Evolutionary conservation across 1,284 basidiomycete species (phyloP).

Genomic region (Malassezia obtusa): DNA sequence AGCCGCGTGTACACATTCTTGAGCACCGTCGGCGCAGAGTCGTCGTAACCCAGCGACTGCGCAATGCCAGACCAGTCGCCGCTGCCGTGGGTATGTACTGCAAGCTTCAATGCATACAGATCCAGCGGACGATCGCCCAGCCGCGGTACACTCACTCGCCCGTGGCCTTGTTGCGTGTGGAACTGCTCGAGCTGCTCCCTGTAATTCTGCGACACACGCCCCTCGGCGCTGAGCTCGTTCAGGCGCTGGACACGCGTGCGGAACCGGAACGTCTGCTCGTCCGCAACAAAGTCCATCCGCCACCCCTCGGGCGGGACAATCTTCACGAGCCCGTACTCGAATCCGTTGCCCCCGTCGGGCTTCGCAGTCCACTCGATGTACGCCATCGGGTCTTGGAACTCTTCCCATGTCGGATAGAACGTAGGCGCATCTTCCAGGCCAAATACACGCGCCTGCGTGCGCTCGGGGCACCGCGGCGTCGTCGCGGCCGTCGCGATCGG

Average conservation of each 20-base stretch:
- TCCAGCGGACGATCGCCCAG: constrained; percentile 86
- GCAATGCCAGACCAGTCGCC: constrained; percentile 75
- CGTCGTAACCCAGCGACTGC: constrained; percentile 66
- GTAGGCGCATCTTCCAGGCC: constrained; percentile 79
- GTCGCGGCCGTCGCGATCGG: constrained; percentile 30
- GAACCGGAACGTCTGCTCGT: constrained; percentile 85
- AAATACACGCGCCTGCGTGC: constrained; percentile 54
- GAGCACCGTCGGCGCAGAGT: constrained; percentile 57
- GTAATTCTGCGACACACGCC: constrained; percentile 91
- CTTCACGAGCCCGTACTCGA: constrained; percentile 83
- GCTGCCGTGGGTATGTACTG: constrained; percentile 56
- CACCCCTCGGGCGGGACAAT: constrained; percentile 85
- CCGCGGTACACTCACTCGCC: constrained; percentile 76
- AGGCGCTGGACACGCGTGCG: constrained; percentile 87
- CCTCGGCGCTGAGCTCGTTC: constrained; percentile 93
- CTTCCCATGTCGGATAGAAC: constrained; percentile 75
- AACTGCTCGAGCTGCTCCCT: constrained; percentile 77
- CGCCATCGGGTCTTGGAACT: constrained; percentile 89
- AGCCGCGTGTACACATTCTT: constrained; percentile 81
- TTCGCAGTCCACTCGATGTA: constrained; percentile 71
- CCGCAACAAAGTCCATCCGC: constrained; percentile 93
- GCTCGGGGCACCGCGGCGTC: constrained; percentile 27
- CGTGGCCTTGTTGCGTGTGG: constrained; percentile 51
- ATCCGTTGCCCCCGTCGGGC: constrained; percentile 58
- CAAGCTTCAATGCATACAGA: constrained; percentile 81